Evolutionary conservation across 192 early-diverging fungal genomes (phyloP), one percentile per base, ranked within the genome.

Genomic region (Coemansia sp.): DNA sequence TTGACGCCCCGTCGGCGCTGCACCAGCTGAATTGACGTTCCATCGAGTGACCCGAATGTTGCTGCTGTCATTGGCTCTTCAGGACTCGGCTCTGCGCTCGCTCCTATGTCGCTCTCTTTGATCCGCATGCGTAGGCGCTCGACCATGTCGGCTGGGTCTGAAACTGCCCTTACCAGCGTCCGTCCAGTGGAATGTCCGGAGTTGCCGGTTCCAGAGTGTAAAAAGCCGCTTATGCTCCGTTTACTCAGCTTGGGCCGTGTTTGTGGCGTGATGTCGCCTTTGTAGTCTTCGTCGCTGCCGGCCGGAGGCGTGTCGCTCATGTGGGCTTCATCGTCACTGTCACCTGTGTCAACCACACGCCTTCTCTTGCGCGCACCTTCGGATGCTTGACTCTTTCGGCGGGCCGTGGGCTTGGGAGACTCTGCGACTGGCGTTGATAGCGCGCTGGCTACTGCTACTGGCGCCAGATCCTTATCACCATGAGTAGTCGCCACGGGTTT

Each of bases 1-100:
- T 85, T 86, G 13, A 57, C 57, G 12, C 77, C 77, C 22, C 52
- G 46, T 39, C 38, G 40, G 22, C 81, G 81, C 71, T 50, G 55
- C 16, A 84, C 81, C 9, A 84, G 71, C 74, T 84, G 81, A 60
- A 74, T 64, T 3, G 68, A 62, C 15, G 81, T 83, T n/a, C 68
- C 58, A 22, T 73, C 70, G 5, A n/a, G 41, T 58, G 60, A 20
- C 8, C 27, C 63, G 5, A 41, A 18, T 3, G 40, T 18, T 8
- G 12, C 15, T 53, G 40, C 22, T 3, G 27, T 1, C 31, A 43
- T 18, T 39, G 53, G 44, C 12, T 43, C 76, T 10, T 66, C 46
- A 3, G 57, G 57, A 16, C 18, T 36, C 7, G 43, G 22, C 29
- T 52, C 65, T 10, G 36, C 33, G 8, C 33, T 44, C n/a, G n/a